These are phyloP conservation scores for Coccomyxa sp. DNA, from an alignment of 139 green algal genomes.

Conservation along the genomic window DNA sequence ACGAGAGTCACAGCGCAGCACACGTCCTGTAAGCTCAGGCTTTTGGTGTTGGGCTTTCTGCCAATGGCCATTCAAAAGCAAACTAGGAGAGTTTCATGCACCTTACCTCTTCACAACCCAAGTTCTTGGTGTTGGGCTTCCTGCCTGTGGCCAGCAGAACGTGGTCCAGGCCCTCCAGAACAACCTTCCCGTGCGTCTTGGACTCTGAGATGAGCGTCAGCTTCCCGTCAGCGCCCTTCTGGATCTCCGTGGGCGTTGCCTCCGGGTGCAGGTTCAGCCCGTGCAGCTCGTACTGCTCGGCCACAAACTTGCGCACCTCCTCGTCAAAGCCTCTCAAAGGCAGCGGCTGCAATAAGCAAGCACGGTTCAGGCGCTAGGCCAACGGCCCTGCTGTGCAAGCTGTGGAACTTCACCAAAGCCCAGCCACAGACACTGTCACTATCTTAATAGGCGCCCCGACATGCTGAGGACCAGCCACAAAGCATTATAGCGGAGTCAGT, in stretches of 20 bases:
- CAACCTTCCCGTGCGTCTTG: slow-evolving; percentile 10
- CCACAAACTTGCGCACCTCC: slow-evolving; percentile 36
- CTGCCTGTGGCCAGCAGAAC: slow-evolving; percentile 87
- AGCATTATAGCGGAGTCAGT: too few species aligned
- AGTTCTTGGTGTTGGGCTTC: slow-evolving; percentile 62
- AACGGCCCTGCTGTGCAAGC: too few species aligned
- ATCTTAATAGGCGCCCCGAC: too few species aligned
- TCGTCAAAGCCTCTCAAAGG: slow-evolving; percentile 39
- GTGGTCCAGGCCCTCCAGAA: slow-evolving; percentile 36
- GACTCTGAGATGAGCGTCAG: slow-evolving; percentile 20
- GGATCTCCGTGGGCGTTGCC: slow-evolving; percentile 31
- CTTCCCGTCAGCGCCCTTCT: slow-evolving; percentile 25
- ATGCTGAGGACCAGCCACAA: too few species aligned
- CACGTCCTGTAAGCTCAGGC: background rate
- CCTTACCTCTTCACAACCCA: slow-evolving; percentile 57
- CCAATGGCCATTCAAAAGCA: background rate
- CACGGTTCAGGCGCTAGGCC: too few species aligned
- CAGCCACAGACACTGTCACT: too few species aligned
- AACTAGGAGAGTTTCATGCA: background rate
- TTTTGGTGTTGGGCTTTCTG: background rate
- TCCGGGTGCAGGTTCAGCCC: slow-evolving; percentile 62
- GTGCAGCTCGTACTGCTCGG: slow-evolving; percentile 39
- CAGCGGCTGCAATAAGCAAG: background rate
- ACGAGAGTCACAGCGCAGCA: too few species aligned
- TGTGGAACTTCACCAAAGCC: too few species aligned